Base-by-base conservation (phyloP, 768 basidiomycete genomes). In the Lactarius trivialis region DNA sequence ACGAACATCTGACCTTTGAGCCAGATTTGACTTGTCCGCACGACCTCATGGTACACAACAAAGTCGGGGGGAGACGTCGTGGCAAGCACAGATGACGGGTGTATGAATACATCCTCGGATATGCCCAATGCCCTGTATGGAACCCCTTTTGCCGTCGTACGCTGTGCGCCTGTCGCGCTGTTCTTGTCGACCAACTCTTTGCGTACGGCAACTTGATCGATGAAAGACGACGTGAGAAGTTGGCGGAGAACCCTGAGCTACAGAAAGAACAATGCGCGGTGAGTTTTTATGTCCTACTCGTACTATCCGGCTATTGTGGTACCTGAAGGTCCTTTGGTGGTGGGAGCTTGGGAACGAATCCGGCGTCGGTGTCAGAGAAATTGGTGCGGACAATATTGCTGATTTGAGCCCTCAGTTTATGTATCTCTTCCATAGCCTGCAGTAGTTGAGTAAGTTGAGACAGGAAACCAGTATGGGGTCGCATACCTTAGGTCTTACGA, bases 371-470 rank as follows among this genome's bases (percentile, higher is more conserved):
- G 4, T 80, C 82, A 3, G 87, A 82, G 65, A 94, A 91, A 70
- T 89, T 89, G n/a, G 81, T 76, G 60, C 81, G 79, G 5, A 96
- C 90, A 50, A 98, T 94, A 60, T 81, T 83, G 68, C 83, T 89
- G 60, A 99, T 88, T 70, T 99, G 97, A 0, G 85, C 81, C 37
- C 94, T 84, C 5, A 99, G 79, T 71, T 98, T 98, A 73, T 95
- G 97, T 37, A 97, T 96, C 76, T 99, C 97, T 74, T 97, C 91
- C 95, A 99, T 98, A 0, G 93, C 91, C 95, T 98, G 60, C 6
- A 5, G 15, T 37, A 11, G 37, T 50, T 54, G 8, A 34, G 32
- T 45, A 30, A 34, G 7, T 41, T 55, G 19, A 7, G 26, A 5
- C 6, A 50, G 19, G n/a, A 33, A 33, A 41, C 30, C 2, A 2